Conservation (phyloP, 176 grass and related monocot species). For the Raddia distichophylla region DNA sequence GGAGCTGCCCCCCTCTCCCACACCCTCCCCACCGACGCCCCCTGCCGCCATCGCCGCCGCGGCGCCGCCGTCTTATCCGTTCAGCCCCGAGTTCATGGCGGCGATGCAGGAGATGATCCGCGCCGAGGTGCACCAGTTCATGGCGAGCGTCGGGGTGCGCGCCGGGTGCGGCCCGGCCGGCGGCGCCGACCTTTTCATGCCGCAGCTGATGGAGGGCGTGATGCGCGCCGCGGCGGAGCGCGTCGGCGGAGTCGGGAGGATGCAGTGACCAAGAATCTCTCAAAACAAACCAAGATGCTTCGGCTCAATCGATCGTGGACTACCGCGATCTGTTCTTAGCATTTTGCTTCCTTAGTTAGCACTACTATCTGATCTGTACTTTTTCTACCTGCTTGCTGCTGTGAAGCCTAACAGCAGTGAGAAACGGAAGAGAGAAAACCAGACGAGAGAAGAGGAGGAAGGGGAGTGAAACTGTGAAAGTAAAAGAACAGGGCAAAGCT, state of each 20-base stretch:
- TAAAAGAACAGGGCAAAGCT: background rate
- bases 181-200: constrained; percentile 25
- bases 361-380: background rate
- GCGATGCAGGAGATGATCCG: constrained; percentile 84
- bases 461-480: background rate
- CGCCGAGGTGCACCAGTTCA: constrained; percentile 77
- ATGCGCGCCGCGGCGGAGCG: constrained; percentile 54
- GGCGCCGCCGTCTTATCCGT: background rate
- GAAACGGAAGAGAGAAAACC: background rate
- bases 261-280: background rate
- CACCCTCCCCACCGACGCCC: background rate
- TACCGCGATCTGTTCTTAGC: background rate
- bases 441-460: too few relatives aligned
- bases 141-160: constrained; percentile 55
- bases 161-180: constrained; percentile 38
- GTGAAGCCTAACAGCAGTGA: background rate
- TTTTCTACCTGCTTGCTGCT: background rate
- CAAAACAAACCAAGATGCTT: background rate
- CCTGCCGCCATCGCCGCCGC: background rate
- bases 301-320: background rate
- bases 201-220: constrained; percentile 47
- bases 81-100: constrained; percentile 40
- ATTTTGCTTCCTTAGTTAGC: background rate
- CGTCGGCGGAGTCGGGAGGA: constrained; percentile 24
- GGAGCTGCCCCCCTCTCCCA: constrained; percentile 11